These are phyloP conservation scores for Trametes cinnabarina DNA, from an alignment of 768 basidiomycete species.

Conservation along the genomic window DNA sequence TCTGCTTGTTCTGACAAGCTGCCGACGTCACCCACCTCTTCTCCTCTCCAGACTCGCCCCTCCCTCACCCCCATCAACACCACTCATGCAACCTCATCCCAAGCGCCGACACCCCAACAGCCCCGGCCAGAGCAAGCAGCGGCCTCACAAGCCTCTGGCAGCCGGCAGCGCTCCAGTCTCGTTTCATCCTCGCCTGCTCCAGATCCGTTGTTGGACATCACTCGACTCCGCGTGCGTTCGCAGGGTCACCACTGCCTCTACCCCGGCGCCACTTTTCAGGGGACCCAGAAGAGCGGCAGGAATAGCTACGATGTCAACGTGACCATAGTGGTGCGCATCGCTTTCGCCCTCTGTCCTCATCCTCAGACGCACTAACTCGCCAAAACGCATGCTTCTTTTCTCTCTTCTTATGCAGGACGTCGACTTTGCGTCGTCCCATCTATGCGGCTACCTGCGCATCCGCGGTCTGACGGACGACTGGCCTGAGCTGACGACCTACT, in stretches of 20 bases:
- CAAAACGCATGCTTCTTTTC: neutral
- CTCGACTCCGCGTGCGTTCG: constrained; percentile 69
- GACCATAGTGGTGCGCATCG: constrained; percentile 75
- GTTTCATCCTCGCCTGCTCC: constrained; percentile 25
- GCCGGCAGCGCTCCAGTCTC: constrained; percentile 21
- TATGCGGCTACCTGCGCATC: constrained; percentile 84
- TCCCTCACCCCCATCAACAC: constrained; percentile 18
- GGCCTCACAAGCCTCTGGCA: constrained; percentile 19
- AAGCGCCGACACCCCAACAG: constrained; percentile 15
- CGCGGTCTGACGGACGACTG: constrained; percentile 90
- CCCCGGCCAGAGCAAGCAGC: constrained; percentile 11
- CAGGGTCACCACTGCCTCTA: constrained; percentile 67
- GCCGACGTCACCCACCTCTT: neutral
- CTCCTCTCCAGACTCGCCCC: constrained; percentile 8
- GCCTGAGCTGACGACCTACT: constrained; percentile 95
- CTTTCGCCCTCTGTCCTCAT: constrained; percentile 39
- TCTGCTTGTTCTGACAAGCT: neutral
- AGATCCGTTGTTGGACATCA: constrained; percentile 71
- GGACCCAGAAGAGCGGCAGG: constrained; percentile 91
- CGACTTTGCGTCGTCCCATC: constrained; percentile 78
- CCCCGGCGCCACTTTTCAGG: constrained; percentile 85
- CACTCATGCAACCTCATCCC: constrained; percentile 11
- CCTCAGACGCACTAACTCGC: neutral
- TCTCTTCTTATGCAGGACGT: constrained; percentile 60
- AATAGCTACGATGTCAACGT: constrained; percentile 95